Evolutionary conservation across 179 eudicot species (phyloP), one percentile per base, ranked within the genome.

Genomic region (Corrigiola litoralis): DNA sequence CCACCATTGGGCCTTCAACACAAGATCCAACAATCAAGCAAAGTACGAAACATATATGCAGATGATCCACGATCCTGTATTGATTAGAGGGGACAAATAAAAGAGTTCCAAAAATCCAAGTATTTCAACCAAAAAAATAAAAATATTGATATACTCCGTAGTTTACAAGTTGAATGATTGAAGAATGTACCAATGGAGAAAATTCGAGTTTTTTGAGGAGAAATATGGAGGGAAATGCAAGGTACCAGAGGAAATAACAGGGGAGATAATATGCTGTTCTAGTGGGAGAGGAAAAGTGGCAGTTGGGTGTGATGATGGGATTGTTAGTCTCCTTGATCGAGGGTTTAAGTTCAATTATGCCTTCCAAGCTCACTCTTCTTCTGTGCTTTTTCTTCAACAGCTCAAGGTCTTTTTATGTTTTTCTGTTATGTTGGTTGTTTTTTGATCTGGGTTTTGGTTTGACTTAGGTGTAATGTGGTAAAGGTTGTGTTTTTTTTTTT

Each of bases 161-260:
- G n/a, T n/a, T 21, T 45, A 31, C 3, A 61, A 33, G 12, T 33
- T 34, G 4, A 49, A 20, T 32, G 33, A 54, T 17, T 13, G 6
- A 21, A 68, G n/a, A 42, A 77, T 80, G 84, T 92, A 90, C 59
- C 97, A 84, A 59, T 92, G 95, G 98, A 72, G 96, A 76, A 92
- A 92, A 76, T 92, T 90, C 81, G 98, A 92, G 75, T 92, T 92
- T 72, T 92, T 92, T 52, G 98, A 92, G 77, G 95, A 90, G 71
- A 90, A 90, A 58, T 79, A 70, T 29, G 84, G 77, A 0, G 95
- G 90, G 21, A 87, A 90, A 68, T 64, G 75, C 79, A 55, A 81
- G 56, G 70, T 86, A 24, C 83, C 90, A 0, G 89, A 87, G 1
- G 95, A 90, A 46, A 77, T 92, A 27, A 64, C 72, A 40, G 95